Base-by-base conservation (phyloP, 1,284 basidiomycete genomes). In the Gymnopus androsaceus region DNA sequence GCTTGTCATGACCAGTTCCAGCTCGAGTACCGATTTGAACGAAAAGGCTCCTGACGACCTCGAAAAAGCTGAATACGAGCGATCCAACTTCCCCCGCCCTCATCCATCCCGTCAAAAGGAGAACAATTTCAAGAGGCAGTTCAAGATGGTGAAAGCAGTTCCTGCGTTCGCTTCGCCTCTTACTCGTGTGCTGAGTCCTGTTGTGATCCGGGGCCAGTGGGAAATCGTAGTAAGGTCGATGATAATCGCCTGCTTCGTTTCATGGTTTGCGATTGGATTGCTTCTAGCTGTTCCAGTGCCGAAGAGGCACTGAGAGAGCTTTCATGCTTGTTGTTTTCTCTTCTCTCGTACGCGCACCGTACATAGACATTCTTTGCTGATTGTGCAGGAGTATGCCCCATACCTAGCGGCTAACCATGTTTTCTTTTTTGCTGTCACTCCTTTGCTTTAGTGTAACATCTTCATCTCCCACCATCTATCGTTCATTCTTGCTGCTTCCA, bases 181-280 rank as follows among this genome's bases (percentile, higher is more conserved):
- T 51, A 90, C 89, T 42, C 78, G 76, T 40, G 75, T 91, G 27
- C 75, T 87, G 46, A 87, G 79, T 59, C 85, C 87, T n/a, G 75
- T 86, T 52, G 81, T 91, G 47, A 78, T 82, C 51, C 77, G 90
- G 12, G 87, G 83, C 4, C 90, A 92, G 64, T 92, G 89, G 90
- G 88, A 91, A 70, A 84, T 83, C 46, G 77, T 80, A 15, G 67
- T 76, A 25, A 70, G 77, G 34, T 78, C 75, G 37, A 59, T 59
- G 57, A 23, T 59, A 3, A 61, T 62, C 19, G 61, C 63, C 8
- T 55, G 56, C 34, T 19, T 64, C 23, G 40, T 61, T 12, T 56
- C 47, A 37, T 61, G 59, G 57, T 30, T 56, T 23, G 27, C 61
- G 8, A 41, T 64, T 23, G 63, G 61, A 2, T 44, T 44, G 12